These are phyloP conservation scores for Gyrodon lividus DNA, from an alignment of 768 basidiomycete genomes.

Conservation along the genomic window DNA sequence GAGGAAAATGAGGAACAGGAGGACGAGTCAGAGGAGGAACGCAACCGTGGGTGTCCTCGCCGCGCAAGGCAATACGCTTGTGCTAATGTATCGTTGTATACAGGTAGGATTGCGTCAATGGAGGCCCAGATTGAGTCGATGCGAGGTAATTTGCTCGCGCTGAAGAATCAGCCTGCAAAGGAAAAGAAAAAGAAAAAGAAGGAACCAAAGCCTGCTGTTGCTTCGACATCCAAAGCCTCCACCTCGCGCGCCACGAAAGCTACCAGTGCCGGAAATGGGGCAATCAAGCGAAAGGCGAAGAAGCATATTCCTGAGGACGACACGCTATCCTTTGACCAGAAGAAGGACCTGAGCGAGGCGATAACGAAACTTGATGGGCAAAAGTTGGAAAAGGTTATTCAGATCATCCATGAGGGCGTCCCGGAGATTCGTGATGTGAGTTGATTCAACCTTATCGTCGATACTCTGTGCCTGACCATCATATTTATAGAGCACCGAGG, in stretches of 20 bases:
- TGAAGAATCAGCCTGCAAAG: slow-evolving; percentile 57
- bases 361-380: slow-evolving; percentile 82
- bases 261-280: slow-evolving; percentile 35
- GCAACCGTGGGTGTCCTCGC: slow-evolving; percentile 49
- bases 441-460: slow-evolving; percentile 18
- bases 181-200: slow-evolving; percentile 75
- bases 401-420: slow-evolving; percentile 92
- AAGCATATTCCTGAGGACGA: slow-evolving; percentile 74
- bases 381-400: slow-evolving; percentile 86
- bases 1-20: slow-evolving; percentile 64
- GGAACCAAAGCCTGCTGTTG: slow-evolving; percentile 52
- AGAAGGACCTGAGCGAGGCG: slow-evolving; percentile 96
- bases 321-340: slow-evolving; percentile 90
- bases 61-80: neutral
- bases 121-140: slow-evolving; percentile 81
- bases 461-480: slow-evolving; percentile 12
- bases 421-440: slow-evolving; percentile 92
- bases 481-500: slow-evolving; percentile 79
- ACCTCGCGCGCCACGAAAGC: slow-evolving; percentile 48
- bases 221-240: slow-evolving; percentile 62
- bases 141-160: slow-evolving; percentile 61
- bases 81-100: slow-evolving; percentile 16
- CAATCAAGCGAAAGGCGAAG: slow-evolving; percentile 62
- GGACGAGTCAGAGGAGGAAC: slow-evolving; percentile 68
- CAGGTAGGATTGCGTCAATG: slow-evolving; percentile 74